Evolutionary conservation across 768 basidiomycete genomes (phyloP), one percentile per base, ranked within the genome.

Genomic region (Tylopilus intermedius): DNA sequence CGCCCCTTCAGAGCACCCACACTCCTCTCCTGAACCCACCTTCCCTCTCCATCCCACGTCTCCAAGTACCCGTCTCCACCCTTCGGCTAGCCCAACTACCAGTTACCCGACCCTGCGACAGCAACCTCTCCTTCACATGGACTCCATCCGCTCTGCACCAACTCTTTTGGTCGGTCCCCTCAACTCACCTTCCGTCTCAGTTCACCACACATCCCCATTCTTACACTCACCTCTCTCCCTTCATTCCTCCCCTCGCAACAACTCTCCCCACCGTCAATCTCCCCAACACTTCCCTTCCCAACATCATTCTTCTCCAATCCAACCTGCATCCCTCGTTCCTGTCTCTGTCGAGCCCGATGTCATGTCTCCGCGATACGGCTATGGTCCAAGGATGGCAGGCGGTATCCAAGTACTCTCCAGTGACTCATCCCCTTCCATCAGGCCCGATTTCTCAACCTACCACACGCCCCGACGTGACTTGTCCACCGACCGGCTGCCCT

Each of bases 361-460:
- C 47, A 53, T 62, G 57, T 56, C 62, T 24, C 64, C 65, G 0
- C 57, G 57, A 4, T 62, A 57, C 49, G 49, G 52, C 11, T 26
- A 55, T 27, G 64, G 59, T 27, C 64, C 64, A 39, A 68, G 50
- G 49, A 67, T 64, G 65, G 64, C 64, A 6, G 66, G 66, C 2
- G 66, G 66, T 18, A 57, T 68, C 35, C 40, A 61, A 27, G 47
- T 67, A 2, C 54, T 64, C 39, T 58, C 61, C 41, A 49, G 18
- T 4, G 59, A 68, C 35, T 18, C 54, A 0, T 13, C 30, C 30
- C 7, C 57, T 37, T 8, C 63, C 30, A 11, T 29, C 18, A 55
- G 50, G 45, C 56, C 21, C 18, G 54, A 53, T 37, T 44, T 54
- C 30, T 54, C 59, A 32, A 51, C 22, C 29, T 62, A 56, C 44